Base-by-base conservation (phyloP, 2,329 filamentous ascomycete species). In the Pseudonectria buxi region DNA sequence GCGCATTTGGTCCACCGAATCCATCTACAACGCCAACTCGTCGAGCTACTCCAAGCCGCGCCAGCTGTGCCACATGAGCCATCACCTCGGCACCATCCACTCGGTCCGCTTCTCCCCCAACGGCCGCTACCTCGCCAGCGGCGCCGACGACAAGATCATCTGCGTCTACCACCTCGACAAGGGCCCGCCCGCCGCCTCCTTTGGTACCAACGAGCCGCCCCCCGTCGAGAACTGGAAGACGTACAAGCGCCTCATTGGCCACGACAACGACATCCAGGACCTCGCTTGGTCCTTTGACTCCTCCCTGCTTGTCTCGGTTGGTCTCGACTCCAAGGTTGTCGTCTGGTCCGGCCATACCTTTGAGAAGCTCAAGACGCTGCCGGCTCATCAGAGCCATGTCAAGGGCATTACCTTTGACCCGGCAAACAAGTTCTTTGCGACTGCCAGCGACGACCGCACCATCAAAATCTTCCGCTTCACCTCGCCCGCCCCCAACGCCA, bases 331-430 rank as follows among this genome's bases (percentile, higher is more conserved):
- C 28, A 98, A 98, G 64, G 83, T 98, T 11, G 92, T 98, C 9
- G 84, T 98, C 14, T 98, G 92, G 92, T 96, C 90, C 2, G 94
- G 92, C 1, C 84, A 94, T 62, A 96, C 89, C 0, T 98, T 98
- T 51, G 92, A 98, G 66, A 96, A 94, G 66, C 74, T 98, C 47
- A 96, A 96, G 72, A 90, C 87, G 3, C 68, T 98, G 5, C 81
- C 88, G 3, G 83, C 89, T 39, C 92, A 98, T 62, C 87, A 94
- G 59, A 95, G 88, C 59, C 94, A 96, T 58, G 92, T 98, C 66
- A 98, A 98, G 61, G 92, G 94, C 43, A 94, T 98, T 53, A 95
- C 90, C 0, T 98, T 98, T 56, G 92, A 98, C 57, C 92, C 92
- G 1, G 92, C 92, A 28, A 96, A 96, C 68, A 98, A 96, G 59